Percentiles rank a stretch among this genome's conserved stretches.
Evolutionary conservation across 225 moss, liverwort and hornwort species (phyloP).

Genomic region (Marchantia paleacea): DNA sequence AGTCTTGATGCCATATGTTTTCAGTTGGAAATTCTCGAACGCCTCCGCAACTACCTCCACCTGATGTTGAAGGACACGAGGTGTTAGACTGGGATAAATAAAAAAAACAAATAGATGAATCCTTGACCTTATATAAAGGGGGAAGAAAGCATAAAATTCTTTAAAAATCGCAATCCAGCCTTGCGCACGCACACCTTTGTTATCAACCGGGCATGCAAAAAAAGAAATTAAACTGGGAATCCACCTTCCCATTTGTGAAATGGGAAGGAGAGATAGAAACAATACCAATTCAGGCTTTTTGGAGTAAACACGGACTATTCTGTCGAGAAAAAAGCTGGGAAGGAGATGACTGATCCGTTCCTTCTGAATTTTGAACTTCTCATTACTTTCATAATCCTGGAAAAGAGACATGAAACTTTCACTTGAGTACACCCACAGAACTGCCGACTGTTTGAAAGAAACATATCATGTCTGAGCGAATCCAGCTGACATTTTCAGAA

Average conservation of each 20-base stretch:
- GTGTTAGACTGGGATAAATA: neutral
- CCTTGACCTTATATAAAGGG: too few relatives aligned
- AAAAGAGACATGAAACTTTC: neutral
- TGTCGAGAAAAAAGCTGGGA: constrained; percentile 66
- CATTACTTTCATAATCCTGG: constrained; percentile 83
- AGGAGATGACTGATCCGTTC: constrained; percentile 88
- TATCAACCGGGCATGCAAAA: too few relatives aligned
- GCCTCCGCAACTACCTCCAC: constrained; percentile 81
- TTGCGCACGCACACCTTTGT: too few relatives aligned
- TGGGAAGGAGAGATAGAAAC: neutral
- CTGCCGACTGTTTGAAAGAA: too few relatives aligned
- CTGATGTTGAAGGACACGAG: constrained; percentile 26
- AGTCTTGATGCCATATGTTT: constrained; percentile 71
- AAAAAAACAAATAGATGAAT: too few relatives aligned
- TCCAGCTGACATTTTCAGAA: neutral
- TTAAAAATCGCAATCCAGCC: too few relatives aligned
- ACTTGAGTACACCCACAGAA: neutral
- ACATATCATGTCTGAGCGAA: neutral
- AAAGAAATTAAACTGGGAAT: too few relatives aligned
- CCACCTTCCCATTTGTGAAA: too few relatives aligned
- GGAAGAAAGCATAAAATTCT: too few relatives aligned
- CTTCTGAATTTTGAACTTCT: constrained; percentile 78
- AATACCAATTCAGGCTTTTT: constrained; percentile 86
- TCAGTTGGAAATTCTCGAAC: constrained; percentile 81
- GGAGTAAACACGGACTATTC: constrained; percentile 81